Conservation (phyloP, 1,284 basidiomycete species). For the Clitocybe nebularis region DNA sequence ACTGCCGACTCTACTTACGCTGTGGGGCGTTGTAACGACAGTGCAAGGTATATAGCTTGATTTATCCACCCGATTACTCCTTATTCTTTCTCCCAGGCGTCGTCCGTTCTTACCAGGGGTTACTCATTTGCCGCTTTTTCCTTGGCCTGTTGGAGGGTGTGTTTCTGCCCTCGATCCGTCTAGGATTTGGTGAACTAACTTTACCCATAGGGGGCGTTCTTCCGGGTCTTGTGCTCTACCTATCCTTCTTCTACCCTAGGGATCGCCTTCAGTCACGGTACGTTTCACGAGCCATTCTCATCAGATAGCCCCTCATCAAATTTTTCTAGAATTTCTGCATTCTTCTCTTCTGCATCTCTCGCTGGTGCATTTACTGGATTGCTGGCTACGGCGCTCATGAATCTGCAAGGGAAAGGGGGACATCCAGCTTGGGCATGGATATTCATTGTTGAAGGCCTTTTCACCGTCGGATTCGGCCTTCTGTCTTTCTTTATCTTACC, state of each 20-base stretch:
- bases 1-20: constrained; percentile 50
- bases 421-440: constrained; percentile 18
- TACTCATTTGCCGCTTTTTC: constrained; percentile 62
- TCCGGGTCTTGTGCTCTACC: constrained; percentile 56
- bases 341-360: constrained; percentile 56
- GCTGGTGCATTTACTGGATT: constrained; percentile 62
- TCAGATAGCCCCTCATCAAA: background rate
- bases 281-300: background rate
- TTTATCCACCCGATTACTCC: background rate
- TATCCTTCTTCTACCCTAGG: constrained; percentile 56
- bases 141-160: constrained; percentile 60
- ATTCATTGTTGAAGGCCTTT: constrained; percentile 30
- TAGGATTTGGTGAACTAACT: background rate
- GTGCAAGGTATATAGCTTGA: constrained; percentile 40
- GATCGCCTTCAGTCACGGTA: constrained; percentile 52
- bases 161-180: background rate
- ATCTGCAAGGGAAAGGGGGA: constrained; percentile 37
- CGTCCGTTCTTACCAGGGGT: constrained; percentile 46
- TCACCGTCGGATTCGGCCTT: constrained; percentile 41
- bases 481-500: constrained; percentile 43
- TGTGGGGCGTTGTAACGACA: constrained; percentile 56
- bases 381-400: constrained; percentile 52
- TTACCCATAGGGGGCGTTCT: constrained; percentile 46
- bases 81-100: constrained; percentile 34
- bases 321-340: constrained; percentile 39